Base-by-base conservation (phyloP, 1,284 basidiomycete genomes). In the Fomitopsis schrenkii region DNA sequence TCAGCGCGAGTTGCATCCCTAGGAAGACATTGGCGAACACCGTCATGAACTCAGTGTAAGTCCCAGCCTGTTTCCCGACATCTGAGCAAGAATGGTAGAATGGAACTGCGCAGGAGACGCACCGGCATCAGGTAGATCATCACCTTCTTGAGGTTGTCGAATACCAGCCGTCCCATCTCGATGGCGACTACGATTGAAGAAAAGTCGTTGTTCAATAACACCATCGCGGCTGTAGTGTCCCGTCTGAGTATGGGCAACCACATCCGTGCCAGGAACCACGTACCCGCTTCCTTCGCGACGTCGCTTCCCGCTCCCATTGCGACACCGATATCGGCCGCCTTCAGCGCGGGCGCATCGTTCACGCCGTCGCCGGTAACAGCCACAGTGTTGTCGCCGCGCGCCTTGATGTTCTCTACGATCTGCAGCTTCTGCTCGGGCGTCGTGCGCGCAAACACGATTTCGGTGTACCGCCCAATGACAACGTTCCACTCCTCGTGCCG, bases 371-470 rank as follows among this genome's bases (percentile, higher is more conserved):
- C 82, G 17, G 81, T 84, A 42, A 83, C 82, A 3, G 80, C 84
- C 17, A 85, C 83, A 9, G 80, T 80, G 50, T 80, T 80, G 3
- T 78, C 78, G 8, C 68, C 68, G 3, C 83, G 76, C 17, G 72
- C 72, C 68, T 87, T 83, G 63, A 87, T 80, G 54, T 82, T 80
- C 60, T 83, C 82, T 61, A 91, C 88, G 62, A 91, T 91, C 40
- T 80, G 77, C 15, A 91, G 75, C 71, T 92, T 92, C 72, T 88
- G 86, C 69, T 90, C 86, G 0, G 89, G 89, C 0, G 86, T 87
- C 1, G 88, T 91, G 36, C 89, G 80, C 0, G 88, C 86, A 63
- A 91, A 91, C 8, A 91, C 88, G 60, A 91, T 80, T 70, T 91
- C 89, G 35, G 83, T 78, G 70, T 86, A 90, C 56, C 79, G 63